Conservation (phyloP, 2,329 filamentous ascomycete species). For the Trematosphaeria pertusa region DNA sequence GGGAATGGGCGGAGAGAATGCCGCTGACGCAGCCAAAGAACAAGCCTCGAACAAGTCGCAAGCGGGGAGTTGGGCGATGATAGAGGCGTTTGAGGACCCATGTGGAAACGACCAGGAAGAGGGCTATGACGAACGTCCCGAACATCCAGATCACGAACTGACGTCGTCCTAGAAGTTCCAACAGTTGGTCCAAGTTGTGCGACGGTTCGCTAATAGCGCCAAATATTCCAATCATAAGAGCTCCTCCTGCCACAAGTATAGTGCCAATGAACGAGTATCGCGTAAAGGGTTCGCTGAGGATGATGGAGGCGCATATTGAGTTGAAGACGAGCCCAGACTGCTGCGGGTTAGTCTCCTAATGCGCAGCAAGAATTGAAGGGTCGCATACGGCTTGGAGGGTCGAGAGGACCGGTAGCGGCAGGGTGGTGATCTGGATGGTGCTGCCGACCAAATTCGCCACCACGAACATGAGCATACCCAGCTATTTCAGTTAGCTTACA, state of each 20-base stretch:
- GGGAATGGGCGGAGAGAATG: constrained; percentile 89
- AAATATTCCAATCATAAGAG: constrained; percentile 91
- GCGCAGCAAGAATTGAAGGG: background rate
- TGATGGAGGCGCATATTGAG: constrained; percentile 92
- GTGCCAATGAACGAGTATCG: constrained; percentile 92
- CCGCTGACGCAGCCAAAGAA: constrained; percentile 87
- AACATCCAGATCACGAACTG: constrained; percentile 91
- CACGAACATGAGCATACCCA: constrained; percentile 97
- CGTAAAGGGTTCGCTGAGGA: constrained; percentile 93
- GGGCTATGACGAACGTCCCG: constrained; percentile 75
- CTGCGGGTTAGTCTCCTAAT: constrained; percentile 12
- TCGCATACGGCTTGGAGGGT: constrained; percentile 78
- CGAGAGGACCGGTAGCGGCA: constrained; percentile 91
- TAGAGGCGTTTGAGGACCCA: constrained; percentile 48
- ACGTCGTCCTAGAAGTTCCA: constrained; percentile 74
- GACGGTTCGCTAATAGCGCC: constrained; percentile 93
- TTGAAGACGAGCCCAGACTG: constrained; percentile 95
- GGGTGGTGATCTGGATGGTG: constrained; percentile 95
- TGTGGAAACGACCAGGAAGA: constrained; percentile 65
- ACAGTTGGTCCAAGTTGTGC: constrained; percentile 82
- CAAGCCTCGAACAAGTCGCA: constrained; percentile 81
- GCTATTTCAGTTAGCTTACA: constrained; percentile 41
- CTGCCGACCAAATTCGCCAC: constrained; percentile 93
- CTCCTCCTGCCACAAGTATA: constrained; percentile 82
- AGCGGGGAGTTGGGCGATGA: constrained; percentile 61